Base-by-base conservation (phyloP, 352 stramenopile species). In the Pythium phragmiticola region DNA sequence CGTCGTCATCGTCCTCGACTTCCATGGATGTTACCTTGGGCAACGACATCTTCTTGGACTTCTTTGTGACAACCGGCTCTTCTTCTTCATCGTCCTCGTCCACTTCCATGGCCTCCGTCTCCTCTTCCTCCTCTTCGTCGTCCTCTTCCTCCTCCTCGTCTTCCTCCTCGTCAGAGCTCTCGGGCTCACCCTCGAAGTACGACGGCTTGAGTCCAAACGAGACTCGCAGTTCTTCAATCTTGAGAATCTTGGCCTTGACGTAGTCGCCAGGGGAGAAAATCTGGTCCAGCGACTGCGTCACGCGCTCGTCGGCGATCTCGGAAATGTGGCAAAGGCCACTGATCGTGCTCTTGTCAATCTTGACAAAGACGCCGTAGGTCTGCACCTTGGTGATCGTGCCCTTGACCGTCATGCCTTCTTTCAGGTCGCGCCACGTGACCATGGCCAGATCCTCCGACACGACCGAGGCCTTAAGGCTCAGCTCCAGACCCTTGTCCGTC, bases 161-260 rank as follows among this genome's bases (percentile, higher is more conserved):
- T 52, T 92, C 84, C 37, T 94, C 84, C 47, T 95, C 86, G 57
- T 92, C 84, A 4, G 82, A 89, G 63, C 82, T 96, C 68, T 96
- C 94, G 30, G 89, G 87, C 36, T 98, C 94, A 56, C 89, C 87
- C 17, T 91, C 89, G 70, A 99, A 98, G 73, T 98, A 98, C 69
- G 95, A 98, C 6, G 94, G 91, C 78, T 99, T 99, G 39, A 99
- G 84, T 43, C 95, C 96, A 34, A 99, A 97, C 30, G 89, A 97
- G 33, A 99, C 78, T 41, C 90, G 87, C 37, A 89, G 85, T 42
- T 89, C 73, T 53, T 98, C 91, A 47, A 98, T 89, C 76, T 98
- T 98, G 21, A 99, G 69, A 37, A 99, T 89, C 62, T 98, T 93
- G n/a, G 96, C 87, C 82, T 98, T 98, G 23, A 98, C 94, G 63